Percentiles rank a stretch among this genome's conserved stretches.
Evolutionary conservation across 2,329 filamentous ascomycete species (phyloP).

Genomic region (Colletotrichum neosansevieriae): DNA sequence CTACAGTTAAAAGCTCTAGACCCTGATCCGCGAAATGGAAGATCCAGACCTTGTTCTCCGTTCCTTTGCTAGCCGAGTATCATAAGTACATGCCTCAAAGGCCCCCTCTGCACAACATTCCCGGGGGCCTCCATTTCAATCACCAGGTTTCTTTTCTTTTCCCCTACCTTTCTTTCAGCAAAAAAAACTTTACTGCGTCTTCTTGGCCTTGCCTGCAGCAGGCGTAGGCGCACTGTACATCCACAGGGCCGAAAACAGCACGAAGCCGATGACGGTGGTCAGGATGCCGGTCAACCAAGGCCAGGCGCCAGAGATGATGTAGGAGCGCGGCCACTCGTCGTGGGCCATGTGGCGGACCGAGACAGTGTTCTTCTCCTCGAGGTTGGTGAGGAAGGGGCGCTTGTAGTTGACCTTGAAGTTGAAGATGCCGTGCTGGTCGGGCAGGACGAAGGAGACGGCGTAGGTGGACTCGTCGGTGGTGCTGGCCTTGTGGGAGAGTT

Average conservation of each 20-base stretch:
- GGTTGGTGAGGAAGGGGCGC: constrained; percentile 86
- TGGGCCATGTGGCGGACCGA: constrained; percentile 97
- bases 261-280: constrained; percentile 84
- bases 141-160: not conserved
- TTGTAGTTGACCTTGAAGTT: constrained; percentile 99
- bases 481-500: constrained; percentile 69
- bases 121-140: not conserved
- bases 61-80: constrained; percentile 13
- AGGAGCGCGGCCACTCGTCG: constrained; percentile 95
- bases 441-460: constrained; percentile 80
- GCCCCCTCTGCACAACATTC: constrained; percentile 3
- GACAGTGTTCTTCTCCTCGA: constrained; percentile 95
- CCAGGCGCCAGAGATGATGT: constrained; percentile 90
- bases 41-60: constrained; percentile 11
- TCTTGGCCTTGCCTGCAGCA: constrained; percentile 54
- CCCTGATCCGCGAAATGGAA: not conserved
- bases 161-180: not conserved
- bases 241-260: constrained; percentile 90
- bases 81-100: not conserved
- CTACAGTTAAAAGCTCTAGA: constrained; percentile 36
- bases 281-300: constrained; percentile 93
- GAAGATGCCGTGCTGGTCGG: constrained; percentile 99
- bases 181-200: constrained; percentile 55
- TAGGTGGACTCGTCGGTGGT: constrained; percentile 80
- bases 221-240: constrained; percentile 73